Conservation (phyloP, 257 asterid genomes). For the Ilex asprella region DNA sequence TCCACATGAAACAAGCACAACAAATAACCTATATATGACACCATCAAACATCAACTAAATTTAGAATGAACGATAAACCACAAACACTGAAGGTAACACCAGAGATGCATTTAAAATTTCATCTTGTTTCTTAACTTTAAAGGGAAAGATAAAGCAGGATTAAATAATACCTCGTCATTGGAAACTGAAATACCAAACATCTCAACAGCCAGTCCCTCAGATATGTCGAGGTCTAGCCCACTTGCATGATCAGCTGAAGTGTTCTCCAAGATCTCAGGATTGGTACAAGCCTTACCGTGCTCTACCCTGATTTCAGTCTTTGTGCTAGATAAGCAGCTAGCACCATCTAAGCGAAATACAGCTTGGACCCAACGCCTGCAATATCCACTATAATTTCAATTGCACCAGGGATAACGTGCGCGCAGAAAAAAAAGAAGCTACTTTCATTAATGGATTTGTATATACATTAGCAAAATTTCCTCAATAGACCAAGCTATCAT, state of each 20-base stretch:
- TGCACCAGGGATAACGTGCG: neutral
- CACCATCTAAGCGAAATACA: slow-evolving; percentile 44
- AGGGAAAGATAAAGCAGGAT: neutral
- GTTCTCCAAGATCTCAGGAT: slow-evolving; percentile 23
- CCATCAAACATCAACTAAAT: too few species aligned
- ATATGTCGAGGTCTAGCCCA: slow-evolving; percentile 57
- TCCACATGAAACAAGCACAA: too few species aligned
- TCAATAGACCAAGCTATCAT: too few species aligned
- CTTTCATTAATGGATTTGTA: too few species aligned
- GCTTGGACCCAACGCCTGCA: slow-evolving; percentile 98
- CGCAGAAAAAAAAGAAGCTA: neutral
- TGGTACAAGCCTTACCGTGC: slow-evolving; percentile 16
- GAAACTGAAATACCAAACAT: slow-evolving; percentile 64
- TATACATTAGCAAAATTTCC: too few species aligned
- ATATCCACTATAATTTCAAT: slow-evolving; percentile 1
- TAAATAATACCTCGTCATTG: slow-evolving; percentile 53
- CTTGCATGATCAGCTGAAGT: slow-evolving; percentile 19
- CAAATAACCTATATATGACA: too few species aligned
- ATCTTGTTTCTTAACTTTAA: neutral
- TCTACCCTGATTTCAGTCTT: slow-evolving; percentile 16
- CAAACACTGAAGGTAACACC: too few species aligned
- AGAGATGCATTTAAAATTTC: neutral
- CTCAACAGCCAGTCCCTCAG: slow-evolving; percentile 69
- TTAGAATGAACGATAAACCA: too few species aligned
- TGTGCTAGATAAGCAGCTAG: slow-evolving; percentile 9